Evolutionary conservation across 2,329 filamentous ascomycete species (phyloP).

Genomic region (Fusarium incarnatum): DNA sequence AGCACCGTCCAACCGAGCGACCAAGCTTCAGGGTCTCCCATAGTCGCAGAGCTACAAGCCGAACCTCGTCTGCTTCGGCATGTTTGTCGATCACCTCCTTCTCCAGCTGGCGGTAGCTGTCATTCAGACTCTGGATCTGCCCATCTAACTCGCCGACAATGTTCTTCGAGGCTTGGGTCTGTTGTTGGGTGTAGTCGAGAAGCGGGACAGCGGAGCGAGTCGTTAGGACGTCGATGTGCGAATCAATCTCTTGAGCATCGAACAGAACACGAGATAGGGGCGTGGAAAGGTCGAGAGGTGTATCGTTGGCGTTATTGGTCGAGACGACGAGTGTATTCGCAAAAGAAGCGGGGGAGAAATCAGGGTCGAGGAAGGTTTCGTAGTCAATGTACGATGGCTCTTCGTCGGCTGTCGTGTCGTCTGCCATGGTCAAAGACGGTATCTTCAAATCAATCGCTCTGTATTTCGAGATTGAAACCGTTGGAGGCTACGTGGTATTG

Average conservation of each 20-base stretch:
- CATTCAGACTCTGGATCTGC: constrained; percentile 82
- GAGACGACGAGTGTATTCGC: constrained; percentile 89
- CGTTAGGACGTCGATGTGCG: constrained; percentile 90
- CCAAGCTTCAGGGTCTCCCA: constrained; percentile 84
- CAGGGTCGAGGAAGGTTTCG: constrained; percentile 85
- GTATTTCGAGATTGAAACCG: constrained; percentile 1
- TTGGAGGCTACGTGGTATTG: constrained; percentile 18
- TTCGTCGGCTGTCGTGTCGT: constrained; percentile 49
- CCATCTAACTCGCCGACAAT: constrained; percentile 82
- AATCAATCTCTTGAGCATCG: constrained; percentile 96
- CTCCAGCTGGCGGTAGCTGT: constrained; percentile 87
- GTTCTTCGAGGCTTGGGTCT: constrained; percentile 76
- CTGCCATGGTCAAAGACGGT: constrained; percentile 15
- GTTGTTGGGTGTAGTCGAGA: constrained; percentile 79
- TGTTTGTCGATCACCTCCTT: constrained; percentile 88
- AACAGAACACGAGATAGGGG: constrained; percentile 94
- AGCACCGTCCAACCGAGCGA: constrained; percentile 78
- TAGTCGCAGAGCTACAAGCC: constrained; percentile 79
- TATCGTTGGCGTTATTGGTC: constrained; percentile 93
- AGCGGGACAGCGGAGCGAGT: constrained; percentile 86
- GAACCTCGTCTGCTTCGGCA: constrained; percentile 85
- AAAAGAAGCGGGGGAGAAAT: constrained; percentile 84
- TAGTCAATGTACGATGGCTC: constrained; percentile 95
- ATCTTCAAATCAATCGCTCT: not conserved
- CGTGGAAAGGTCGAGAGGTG: constrained; percentile 90